Conservation (phyloP, 192 early-diverging fungal genomes). For the Obelidium mucronatum region DNA sequence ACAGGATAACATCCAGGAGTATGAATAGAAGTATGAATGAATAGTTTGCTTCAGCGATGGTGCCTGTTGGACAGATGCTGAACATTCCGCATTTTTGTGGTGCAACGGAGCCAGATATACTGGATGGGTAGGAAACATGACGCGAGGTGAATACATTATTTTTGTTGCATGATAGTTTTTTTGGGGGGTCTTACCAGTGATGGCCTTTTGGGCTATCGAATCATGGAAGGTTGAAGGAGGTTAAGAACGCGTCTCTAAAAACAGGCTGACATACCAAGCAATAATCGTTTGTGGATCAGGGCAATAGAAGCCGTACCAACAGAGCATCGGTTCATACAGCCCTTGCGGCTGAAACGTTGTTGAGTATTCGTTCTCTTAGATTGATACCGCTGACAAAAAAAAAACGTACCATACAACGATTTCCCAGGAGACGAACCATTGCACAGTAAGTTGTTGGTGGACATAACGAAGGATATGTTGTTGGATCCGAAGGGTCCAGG, state of each 20-base stretch:
- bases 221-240: neutral
- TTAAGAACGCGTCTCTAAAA: too few species aligned
- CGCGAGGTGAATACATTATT: neutral
- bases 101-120: slow-evolving; percentile 3
- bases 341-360: slow-evolving; percentile 37
- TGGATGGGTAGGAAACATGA: neutral
- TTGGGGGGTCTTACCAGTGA: slow-evolving; percentile 14
- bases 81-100: slow-evolving; percentile 15
- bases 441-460: slow-evolving; percentile 40
- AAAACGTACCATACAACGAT: slow-evolving; percentile 25
- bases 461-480: slow-evolving; percentile 39
- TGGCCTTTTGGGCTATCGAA: slow-evolving; percentile 13
- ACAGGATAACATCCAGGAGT: slow-evolving; percentile 11
- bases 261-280: neutral
- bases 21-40: slow-evolving; percentile 22
- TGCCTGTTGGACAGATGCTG: slow-evolving; percentile 25
- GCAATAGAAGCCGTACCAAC: slow-evolving; percentile 45
- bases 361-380: neutral
- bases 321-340: slow-evolving; percentile 44
- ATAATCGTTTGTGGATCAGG: slow-evolving; percentile 40
- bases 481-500: slow-evolving; percentile 1
- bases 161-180: neutral
- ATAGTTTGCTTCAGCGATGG: slow-evolving; percentile 20
- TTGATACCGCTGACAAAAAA: too few species aligned
- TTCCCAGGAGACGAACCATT: slow-evolving; percentile 33